Evolutionary conservation across 257 asterid species (phyloP).

Genomic region (Scutellaria galericulata): DNA sequence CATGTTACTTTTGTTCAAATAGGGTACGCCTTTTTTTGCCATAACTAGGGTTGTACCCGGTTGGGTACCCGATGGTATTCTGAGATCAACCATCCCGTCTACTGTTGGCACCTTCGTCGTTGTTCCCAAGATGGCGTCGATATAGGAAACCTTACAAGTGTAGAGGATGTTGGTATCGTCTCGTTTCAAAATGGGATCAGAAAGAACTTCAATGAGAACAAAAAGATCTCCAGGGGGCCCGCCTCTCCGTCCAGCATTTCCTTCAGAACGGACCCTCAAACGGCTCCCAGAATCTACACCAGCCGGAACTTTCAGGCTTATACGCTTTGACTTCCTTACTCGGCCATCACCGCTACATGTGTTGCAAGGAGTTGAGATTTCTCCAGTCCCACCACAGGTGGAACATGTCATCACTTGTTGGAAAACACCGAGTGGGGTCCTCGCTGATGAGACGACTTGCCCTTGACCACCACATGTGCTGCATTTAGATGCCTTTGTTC

Average conservation of each 20-base stretch:
- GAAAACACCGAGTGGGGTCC: conserved; percentile 97
- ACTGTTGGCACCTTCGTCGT: conserved; percentile 89
- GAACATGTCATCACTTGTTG: conserved; percentile 95
- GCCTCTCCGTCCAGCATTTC: conserved; percentile 88
- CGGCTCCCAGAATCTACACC: conserved; percentile 95
- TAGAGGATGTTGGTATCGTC: conserved; percentile 86
- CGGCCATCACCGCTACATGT: conserved; percentile 88
- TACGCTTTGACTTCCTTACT: conserved; percentile 81
- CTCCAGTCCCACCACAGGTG: conserved; percentile 84
- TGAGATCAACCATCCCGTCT: conserved; percentile 87
- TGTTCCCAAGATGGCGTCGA: conserved; percentile 88
- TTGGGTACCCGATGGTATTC: conserved; percentile 89
- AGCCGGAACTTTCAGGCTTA: conserved; percentile 91
- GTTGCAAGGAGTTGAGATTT: conserved; percentile 81
- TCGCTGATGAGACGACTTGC: conserved; percentile 81
- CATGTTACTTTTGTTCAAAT: conserved; percentile 69
- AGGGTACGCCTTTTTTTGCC: conserved; percentile 93
- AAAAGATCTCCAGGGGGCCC: conserved; percentile 96
- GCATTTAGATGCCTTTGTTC: conserved; percentile 74
- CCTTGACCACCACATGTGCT: conserved; percentile 94
- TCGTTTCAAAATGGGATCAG: conserved; percentile 80
- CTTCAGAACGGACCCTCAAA: conserved; percentile 87
- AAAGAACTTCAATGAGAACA: conserved; percentile 73
- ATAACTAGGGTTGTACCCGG: conserved; percentile 93
- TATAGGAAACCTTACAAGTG: conserved; percentile 86